A percentile compares a stretch with the other conserved stretches of the same genome.
Conservation (phyloP, 768 basidiomycete species). For the Amyloporia xantha region DNA sequence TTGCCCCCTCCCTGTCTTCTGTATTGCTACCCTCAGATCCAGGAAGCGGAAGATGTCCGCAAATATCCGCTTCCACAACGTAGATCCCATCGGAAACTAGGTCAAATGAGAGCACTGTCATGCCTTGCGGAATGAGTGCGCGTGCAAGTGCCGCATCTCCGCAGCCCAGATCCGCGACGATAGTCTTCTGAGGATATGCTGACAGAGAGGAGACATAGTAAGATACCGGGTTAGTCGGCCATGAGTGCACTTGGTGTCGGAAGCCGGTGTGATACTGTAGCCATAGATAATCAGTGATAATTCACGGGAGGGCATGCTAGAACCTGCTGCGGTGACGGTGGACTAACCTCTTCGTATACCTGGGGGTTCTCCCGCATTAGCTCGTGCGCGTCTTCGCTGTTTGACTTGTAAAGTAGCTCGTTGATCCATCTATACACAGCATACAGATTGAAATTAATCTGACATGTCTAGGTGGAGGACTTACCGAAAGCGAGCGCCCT, state of each 20-base stretch:
- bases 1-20: slow-evolving; percentile 28
- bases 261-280: slow-evolving; percentile 88
- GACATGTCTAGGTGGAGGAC: slow-evolving; percentile 10
- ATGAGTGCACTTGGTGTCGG: slow-evolving; percentile 82
- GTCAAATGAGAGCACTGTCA: slow-evolving; percentile 73
- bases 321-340: neutral
- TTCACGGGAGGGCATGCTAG: slow-evolving; percentile 5
- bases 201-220: slow-evolving; percentile 67
- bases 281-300: neutral
- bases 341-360: slow-evolving; percentile 73
- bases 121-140: slow-evolving; percentile 59
- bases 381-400: slow-evolving; percentile 62
- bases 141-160: slow-evolving; percentile 89
- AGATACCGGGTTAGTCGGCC: slow-evolving; percentile 93
- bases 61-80: slow-evolving; percentile 89
- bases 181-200: slow-evolving; percentile 53
- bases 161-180: slow-evolving; percentile 92
- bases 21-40: slow-evolving; percentile 46
- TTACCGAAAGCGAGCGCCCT: slow-evolving; percentile 85
- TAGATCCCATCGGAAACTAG: slow-evolving; percentile 66
- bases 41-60: slow-evolving; percentile 73
- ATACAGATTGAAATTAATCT: neutral
- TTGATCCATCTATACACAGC: slow-evolving; percentile 75
- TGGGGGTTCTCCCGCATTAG: slow-evolving; percentile 83
- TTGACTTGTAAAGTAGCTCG: slow-evolving; percentile 85